These are phyloP conservation scores for Cochlearia excelsa DNA, from an alignment of 345 rosid species.

Conservation along the genomic window DNA sequence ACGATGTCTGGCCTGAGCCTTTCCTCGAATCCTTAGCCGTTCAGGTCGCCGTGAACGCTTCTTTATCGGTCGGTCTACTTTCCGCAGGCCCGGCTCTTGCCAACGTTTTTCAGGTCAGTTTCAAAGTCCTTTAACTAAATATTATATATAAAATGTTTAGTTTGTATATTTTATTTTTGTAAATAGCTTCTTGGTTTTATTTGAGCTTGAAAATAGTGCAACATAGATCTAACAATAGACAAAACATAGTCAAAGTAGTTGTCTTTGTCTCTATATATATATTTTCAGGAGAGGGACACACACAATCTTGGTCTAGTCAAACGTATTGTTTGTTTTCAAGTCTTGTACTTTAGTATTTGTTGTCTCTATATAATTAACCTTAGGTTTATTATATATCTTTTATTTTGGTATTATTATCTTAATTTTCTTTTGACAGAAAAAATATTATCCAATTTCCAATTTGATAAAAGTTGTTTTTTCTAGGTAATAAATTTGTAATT, in stretches of 20 bases:
- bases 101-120: constrained; percentile 69
- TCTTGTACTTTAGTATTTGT: constrained; percentile 21
- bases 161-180: not conserved
- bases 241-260: constrained; percentile 33
- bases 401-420: too few relatives aligned
- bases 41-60: constrained; percentile 65
- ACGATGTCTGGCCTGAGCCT: constrained; percentile 91
- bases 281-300: constrained; percentile 37
- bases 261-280: not conserved
- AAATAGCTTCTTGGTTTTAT: not conserved
- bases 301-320: constrained; percentile 43
- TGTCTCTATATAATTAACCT: too few relatives aligned
- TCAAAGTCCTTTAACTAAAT: too few relatives aligned
- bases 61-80: constrained; percentile 54
- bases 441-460: too few relatives aligned
- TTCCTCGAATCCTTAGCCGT: constrained; percentile 79
- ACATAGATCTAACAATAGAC: constrained; percentile 24
- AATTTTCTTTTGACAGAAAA: too few relatives aligned
- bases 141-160: too few relatives aligned
- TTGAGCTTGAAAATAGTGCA: constrained; percentile 1
- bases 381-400: too few relatives aligned
- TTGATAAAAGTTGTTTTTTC: not conserved
- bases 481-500: not conserved
- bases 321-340: constrained; percentile 26
- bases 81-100: constrained; percentile 70